Conservation (phyloP, 1,284 basidiomycete species). For the Tausonia pullulans region DNA sequence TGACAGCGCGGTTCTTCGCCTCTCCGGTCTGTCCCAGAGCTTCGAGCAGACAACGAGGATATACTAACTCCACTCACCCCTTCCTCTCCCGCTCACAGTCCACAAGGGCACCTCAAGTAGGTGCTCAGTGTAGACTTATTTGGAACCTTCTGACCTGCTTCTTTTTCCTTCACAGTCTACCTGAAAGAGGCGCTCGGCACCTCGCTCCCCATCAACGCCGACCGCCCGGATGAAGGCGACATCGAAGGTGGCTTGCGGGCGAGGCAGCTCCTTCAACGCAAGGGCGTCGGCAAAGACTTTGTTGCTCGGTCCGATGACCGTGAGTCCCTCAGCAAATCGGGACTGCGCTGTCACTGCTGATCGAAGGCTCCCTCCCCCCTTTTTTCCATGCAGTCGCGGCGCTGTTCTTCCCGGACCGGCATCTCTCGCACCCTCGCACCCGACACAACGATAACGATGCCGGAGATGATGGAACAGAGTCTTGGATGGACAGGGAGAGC, state of each 20-base stretch:
- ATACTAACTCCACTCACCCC: background rate
- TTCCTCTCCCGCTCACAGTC: background rate
- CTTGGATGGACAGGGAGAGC: no score
- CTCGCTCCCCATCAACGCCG: background rate
- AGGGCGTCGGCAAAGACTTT: slow-evolving; percentile 1
- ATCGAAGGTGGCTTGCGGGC: background rate
- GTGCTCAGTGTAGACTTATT: no score
- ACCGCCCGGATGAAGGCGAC: background rate
- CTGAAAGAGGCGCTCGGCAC: slow-evolving; percentile 1
- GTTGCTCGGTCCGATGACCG: slow-evolving; percentile 3
- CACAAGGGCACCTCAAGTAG: slow-evolving; percentile 10
- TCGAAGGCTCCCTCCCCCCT: background rate
- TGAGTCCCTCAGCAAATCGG: background rate
- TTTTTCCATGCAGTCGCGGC: background rate
- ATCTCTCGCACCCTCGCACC: background rate
- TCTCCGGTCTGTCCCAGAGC: background rate
- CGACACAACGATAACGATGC: background rate
- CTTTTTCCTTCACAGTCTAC: background rate
- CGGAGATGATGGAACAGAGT: no score
- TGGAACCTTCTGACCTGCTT: no score
- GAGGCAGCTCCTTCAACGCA: background rate
- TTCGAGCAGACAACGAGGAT: background rate
- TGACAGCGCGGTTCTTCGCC: slow-evolving; percentile 3
- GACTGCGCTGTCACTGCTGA: background rate
- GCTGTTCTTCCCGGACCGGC: slow-evolving; percentile 13